Base-by-base conservation (phyloP, 1,139 yeast genomes). In the Debaryomyces sp. region DNA sequence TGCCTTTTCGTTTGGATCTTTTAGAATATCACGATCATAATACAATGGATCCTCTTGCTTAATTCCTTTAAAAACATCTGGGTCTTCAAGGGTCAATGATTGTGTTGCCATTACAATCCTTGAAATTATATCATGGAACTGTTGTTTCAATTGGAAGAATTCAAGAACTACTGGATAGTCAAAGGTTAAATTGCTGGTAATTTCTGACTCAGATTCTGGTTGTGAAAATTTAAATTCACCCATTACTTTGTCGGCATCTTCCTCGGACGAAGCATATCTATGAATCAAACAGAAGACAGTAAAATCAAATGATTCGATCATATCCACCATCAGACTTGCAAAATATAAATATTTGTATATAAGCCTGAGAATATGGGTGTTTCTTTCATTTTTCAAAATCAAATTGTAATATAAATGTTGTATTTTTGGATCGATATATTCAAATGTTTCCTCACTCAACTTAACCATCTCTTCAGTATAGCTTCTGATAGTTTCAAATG, bases 141-240 rank as follows among this genome's bases (percentile, higher is more conserved):
- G 76, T 61, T 90, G 97, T 59, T 90, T 91, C 43, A 80, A 72
- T 53, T 86, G 87, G 61, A 86, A 81, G 62, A 89, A 89, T 46
- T 89, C 96, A 33, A 85, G 75, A 9, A 90, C 78, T 17, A 86
- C 74, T 1, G 89, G 87, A 56, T 85, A 78, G 45, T 82, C 82
- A 56, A 80, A 73, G 4, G 78, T 68, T 29, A 81, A 64, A 43
- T 64, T 69, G 33, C 44, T 41, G 5, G 27, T 29, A 21, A 26
- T 7, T 15, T 38, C 36, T 6, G 36, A 21, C n/a, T 24, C 17
- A 7, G 17, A 27, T n/a, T 27, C 26, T 9, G 36, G 26, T 13
- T 32, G 22, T 5, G 45, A 13, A 22, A 38, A 30, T 13, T n/a
- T 29, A 4, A 40, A 17, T 35, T 47, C 38, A 29, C 36, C 44